Conservation (phyloP, 2,329 filamentous ascomycete genomes). For the Aspergillus ibericus region DNA sequence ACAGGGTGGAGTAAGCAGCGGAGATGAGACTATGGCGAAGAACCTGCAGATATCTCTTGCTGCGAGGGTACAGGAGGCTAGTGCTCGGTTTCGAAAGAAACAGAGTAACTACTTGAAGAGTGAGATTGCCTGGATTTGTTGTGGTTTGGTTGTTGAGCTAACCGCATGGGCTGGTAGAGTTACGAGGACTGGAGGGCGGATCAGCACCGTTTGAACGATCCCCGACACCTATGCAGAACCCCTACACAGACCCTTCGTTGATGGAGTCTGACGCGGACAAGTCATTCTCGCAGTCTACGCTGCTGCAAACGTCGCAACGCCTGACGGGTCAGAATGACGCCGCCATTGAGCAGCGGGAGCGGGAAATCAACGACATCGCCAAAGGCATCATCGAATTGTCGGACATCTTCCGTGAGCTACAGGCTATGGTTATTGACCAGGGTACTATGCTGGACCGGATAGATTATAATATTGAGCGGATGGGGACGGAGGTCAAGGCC, state of each 20-base stretch:
- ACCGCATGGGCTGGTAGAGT: constrained; percentile 52
- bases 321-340: constrained; percentile 67
- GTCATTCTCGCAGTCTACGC: constrained; percentile 83
- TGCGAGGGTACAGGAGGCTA: constrained; percentile 83
- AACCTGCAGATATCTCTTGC: constrained; percentile 94
- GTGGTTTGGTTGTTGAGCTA: constrained; percentile 7
- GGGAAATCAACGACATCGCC: constrained; percentile 96
- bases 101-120: constrained; percentile 95
- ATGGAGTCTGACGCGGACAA: constrained; percentile 93
- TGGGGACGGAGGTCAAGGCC: constrained; percentile 88
- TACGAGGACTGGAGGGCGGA: constrained; percentile 69
- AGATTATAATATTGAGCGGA: constrained; percentile 96
- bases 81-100: constrained; percentile 91
- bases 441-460: constrained; percentile 90
- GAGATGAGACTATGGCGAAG: constrained; percentile 92
- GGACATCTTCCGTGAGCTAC: constrained; percentile 93
- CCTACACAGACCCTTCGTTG: constrained; percentile 81
- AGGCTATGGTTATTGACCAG: constrained; percentile 92
- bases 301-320: constrained; percentile 72
- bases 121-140: constrained; percentile 42
- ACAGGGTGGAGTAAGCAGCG: constrained; percentile 68
- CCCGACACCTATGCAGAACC: constrained; percentile 56
- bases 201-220: constrained; percentile 53
- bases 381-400: constrained; percentile 97
- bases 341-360: constrained; percentile 85